Base-by-base conservation (phyloP, 768 basidiomycete genomes). In the Stropharia rugosoannulata region DNA sequence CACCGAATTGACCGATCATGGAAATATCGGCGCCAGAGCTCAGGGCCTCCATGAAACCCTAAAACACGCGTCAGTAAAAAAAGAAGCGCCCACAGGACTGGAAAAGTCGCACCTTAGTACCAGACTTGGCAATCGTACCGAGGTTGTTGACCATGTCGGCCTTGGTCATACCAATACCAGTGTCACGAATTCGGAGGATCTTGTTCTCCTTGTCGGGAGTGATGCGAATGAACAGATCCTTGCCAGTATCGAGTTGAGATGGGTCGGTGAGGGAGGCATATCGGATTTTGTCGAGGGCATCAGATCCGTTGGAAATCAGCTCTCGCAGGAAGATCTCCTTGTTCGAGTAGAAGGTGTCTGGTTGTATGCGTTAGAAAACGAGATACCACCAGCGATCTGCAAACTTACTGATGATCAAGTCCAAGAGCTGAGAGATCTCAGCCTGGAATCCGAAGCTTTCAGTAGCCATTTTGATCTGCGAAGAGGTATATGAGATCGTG, bases 281-380 rank as follows among this genome's bases (percentile, higher is more conserved):
- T 46, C 97, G 93, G 69, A 98, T 91, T 83, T 98, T 98, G 80
- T 99, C 97, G 74, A 98, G 86, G 48, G 97, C 97, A 85, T 98
- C 97, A 57, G 97, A 98, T 62, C 80, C 78, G 79, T 98, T 98
- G 62, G 96, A 98, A 76, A 96, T 98, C 64, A 98, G 60, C 77
- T 98, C 97, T 72, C 97, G 92, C 65, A 99, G 88, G 86, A 98
- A 98, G 75, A 99, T 98, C 79, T 98, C 96, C 83, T 99, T 99
- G 88, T 99, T 98, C 59, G 95, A 97, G 87, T 98, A 99, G 87
- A 98, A 98, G 60, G 96, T 98, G 83, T 98, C 91, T 93, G 62
- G n/a, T 51, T 49, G 25, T 6, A 35, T 47, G 47, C 18, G 37
- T 66, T 56, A 41, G 44, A 15, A 4, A 41, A 36, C 25, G 32